Base-by-base conservation (phyloP, 2,329 filamentous ascomycete genomes). In the Penicillium sp. region DNA sequence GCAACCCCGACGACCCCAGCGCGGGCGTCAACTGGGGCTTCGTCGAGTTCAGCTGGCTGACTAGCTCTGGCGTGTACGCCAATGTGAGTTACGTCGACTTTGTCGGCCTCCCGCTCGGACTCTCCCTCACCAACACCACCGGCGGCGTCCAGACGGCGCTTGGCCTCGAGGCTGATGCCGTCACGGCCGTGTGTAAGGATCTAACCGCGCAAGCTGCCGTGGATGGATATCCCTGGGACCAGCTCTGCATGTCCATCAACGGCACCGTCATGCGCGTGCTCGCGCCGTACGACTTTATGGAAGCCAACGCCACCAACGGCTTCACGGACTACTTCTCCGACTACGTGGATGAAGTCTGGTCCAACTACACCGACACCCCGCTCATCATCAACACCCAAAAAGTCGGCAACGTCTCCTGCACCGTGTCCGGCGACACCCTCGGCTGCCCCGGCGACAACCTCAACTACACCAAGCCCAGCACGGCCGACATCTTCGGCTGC, bases 381-480 rank as follows among this genome's bases (percentile, higher is more conserved):
- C 73, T 85, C 35, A 75, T 70, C 11, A 68, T 85, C 67, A 77
- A 83, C 70, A 84, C 82, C 14, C 82, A 84, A 67, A 74, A 71
- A 48, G 67, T 49, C 82, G 82, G 82, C 35, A 65, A 75, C 45
- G 73, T 79, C 18, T 71, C 64, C 18, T 81, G 79, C 48, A 68
- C 72, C 3, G 77, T 82, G 21, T 59, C 52, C 0, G 71, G 69
- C 55, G 63, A 71, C 43, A 49, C 65, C n/a, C 63, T 81, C 14
- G 60, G 57, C 30, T 80, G 79, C 62, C 62, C 66, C 3, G 72
- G 74, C 1, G 78, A 79, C 61, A 74, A 76, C 63, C 70, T 72
- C 3, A 66, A 61, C 16, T 81, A 79, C 63, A 50, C 60, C 5
- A 79, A 78, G 61, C 79, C 79, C 11, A 65, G 67, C 4, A 70